Evolutionary conservation across 1,139 yeast species (phyloP).

Genomic region (Geotrichum histeridarum): DNA sequence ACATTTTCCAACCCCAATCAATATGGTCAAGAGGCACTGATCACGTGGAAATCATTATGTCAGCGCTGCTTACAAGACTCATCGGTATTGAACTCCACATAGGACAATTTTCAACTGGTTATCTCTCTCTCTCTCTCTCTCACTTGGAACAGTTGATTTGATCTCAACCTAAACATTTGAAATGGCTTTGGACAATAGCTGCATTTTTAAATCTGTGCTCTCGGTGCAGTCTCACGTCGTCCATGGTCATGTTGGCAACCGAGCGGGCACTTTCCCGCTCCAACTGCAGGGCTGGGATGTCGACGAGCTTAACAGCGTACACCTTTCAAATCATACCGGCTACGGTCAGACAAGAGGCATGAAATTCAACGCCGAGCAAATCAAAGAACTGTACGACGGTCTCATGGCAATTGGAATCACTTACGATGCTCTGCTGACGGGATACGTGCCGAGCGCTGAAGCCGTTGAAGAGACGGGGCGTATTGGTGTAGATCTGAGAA

Average conservation of each 20-base stretch:
- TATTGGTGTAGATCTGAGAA: conserved; percentile 37
- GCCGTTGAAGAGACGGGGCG: conserved; percentile 48
- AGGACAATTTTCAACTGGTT: no score
- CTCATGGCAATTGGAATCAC: conserved; percentile 42
- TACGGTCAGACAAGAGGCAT: conserved; percentile 55
- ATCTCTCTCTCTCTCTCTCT: no score
- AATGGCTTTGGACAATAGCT: neutral
- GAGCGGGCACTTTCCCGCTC: conserved; percentile 74
- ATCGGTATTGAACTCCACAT: no score
- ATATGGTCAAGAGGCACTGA: no score
- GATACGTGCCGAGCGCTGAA: conserved; percentile 61
- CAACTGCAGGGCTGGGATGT: conserved; percentile 82
- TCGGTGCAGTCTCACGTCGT: conserved; percentile 76
- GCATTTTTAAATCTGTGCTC: conserved; percentile 3
- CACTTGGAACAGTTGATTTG: no score
- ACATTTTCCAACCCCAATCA: no score
- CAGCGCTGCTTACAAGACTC: no score
- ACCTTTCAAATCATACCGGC: conserved; percentile 76
- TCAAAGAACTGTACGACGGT: conserved; percentile 46
- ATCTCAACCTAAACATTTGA: no score
- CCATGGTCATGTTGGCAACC: conserved; percentile 82
- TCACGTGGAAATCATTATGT: no score
- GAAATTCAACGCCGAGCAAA: conserved; percentile 41
- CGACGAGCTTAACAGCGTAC: conserved; percentile 72
- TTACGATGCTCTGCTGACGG: conserved; percentile 64